Percentiles rank a stretch among this genome's conserved stretches.
Evolutionary conservation across 345 rosid species (phyloP).

Genomic region (Brassica rapa): DNA sequence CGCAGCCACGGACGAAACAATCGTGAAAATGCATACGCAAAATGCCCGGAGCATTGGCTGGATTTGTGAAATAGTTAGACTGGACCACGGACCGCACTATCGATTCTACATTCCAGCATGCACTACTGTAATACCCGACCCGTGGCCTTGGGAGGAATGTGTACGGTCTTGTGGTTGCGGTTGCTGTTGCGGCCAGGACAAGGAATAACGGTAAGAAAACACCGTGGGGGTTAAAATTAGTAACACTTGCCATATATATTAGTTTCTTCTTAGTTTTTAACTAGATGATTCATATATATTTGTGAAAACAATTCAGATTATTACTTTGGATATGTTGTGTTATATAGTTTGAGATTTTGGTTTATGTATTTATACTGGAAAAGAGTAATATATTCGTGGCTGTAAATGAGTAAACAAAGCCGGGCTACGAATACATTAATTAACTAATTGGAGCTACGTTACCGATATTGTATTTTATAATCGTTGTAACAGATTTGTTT

Average conservation of each 20-base stretch:
- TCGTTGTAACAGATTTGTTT: neutral
- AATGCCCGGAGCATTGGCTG: slow-evolving; percentile 49
- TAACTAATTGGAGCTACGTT: slow-evolving; percentile 28
- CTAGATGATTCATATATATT: slow-evolving; percentile 1
- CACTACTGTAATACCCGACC: slow-evolving; percentile 41
- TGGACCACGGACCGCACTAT: slow-evolving; percentile 45
- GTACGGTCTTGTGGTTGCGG: slow-evolving; percentile 31
- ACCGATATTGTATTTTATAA: neutral
- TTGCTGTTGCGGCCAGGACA: slow-evolving; percentile 17
- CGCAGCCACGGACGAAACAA: slow-evolving; percentile 56
- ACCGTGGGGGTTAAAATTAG: neutral
- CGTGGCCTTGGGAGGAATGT: neutral
- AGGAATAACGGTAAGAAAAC: slow-evolving; percentile 12
- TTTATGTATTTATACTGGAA: slow-evolving; percentile 26
- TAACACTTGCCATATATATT: slow-evolving; percentile 23
- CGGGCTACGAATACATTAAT: slow-evolving; percentile 26
- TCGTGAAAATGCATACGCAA: slow-evolving; percentile 66
- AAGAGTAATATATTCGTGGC: neutral
- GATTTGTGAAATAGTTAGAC: slow-evolving; percentile 37
- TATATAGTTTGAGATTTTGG: neutral
- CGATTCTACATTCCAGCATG: slow-evolving; percentile 54
- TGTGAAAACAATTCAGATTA: neutral
- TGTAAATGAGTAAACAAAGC: slow-evolving; percentile 22
- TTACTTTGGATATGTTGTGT: slow-evolving; percentile 11
- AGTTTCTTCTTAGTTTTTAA: slow-evolving; percentile 1